Evolutionary conservation across 371 early-diverging fungal genomes (phyloP), one percentile per base, ranked within the genome.

Genomic region (Apophysomyces elegans): DNA sequence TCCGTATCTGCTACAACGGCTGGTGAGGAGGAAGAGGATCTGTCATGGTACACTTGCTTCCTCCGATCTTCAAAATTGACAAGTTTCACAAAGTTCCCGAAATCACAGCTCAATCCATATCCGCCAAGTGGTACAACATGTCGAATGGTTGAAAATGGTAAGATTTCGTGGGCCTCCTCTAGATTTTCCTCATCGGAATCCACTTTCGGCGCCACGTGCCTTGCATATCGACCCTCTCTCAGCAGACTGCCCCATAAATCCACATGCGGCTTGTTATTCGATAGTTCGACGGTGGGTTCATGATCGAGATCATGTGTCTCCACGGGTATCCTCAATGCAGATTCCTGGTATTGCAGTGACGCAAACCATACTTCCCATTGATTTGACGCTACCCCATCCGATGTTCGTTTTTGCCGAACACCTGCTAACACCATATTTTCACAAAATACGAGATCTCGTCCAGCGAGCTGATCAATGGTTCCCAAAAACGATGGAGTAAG

Each of bases 51-150:
- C 32, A 26, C 32, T 21, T 50, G 16, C 9, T 11, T 21, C 54
- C 54, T 50, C 36, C 47, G 57, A 56, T 72, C 65, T 26, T 71
- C 66, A 37, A 77, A 64, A 26, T 64, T 68, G 9, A 80, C 59
- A 1, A 77, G 35, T 57, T 81, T 81, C 37, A 81, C 72, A 67
- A 81, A 81, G 54, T 81, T 81, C 18, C 82, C 82, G 65, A 66
- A 81, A 57, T 81, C 82, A 43, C 79, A 81, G 18, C 69, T 64
- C 5, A 81, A 59, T 1, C 81, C 77, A 43, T 67, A 62, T 0
- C 74, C 81, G 61, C 69, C 63, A 38, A 71, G 43, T 16, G 75
- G 69, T 0, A 72, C 61, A 11, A 75, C 57, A 54, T 70, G 66
- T 21, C 71, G 72, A 4, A 81, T 58, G 13, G 58, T 61, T 12